Percentiles rank a stretch among this genome's conserved stretches.
Conservation (phyloP, 2,329 filamentous ascomycete species). For the Thelonectria olida region DNA sequence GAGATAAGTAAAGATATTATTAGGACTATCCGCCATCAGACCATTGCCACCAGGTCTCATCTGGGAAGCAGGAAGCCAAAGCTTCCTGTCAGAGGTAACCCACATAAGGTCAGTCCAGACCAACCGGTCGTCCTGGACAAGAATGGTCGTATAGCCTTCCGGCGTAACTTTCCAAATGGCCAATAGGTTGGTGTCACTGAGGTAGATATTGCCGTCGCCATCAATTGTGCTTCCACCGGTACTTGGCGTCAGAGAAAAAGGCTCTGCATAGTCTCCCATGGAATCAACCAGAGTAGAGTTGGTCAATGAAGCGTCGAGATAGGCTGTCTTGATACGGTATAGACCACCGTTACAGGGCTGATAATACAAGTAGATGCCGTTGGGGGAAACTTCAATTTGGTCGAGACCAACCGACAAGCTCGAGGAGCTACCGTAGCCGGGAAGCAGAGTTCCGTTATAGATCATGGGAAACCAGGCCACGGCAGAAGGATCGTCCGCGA, state of each 20-base stretch:
- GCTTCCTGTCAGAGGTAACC: conserved; percentile 2
- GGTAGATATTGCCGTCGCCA: conserved; percentile 2
- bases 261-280: conserved; percentile 2
- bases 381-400: conserved; percentile 7
- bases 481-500: not conserved
- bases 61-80: conserved; percentile 9
- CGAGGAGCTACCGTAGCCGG: not conserved
- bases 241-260: not conserved
- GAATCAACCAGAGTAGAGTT: not conserved
- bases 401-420: conserved; percentile 2
- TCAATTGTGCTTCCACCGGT: conserved; percentile 4
- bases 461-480: conserved; percentile 10
- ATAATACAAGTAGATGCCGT: conserved; percentile 5
- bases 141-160: not conserved
- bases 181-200: conserved; percentile 3
- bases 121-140: conserved; percentile 2
- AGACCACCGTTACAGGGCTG: conserved; percentile 4
- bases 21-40: conserved; percentile 2
- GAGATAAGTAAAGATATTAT: conserved; percentile 3
- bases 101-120: conserved; percentile 10
- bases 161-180: conserved; percentile 10
- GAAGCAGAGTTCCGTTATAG: not conserved
- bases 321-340: conserved; percentile 7
- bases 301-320: not conserved
- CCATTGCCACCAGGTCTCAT: conserved; percentile 3